phyloP scores from a whole-genome alignment of 257 asterid species.

The Euphrasia confusa region DNA sequence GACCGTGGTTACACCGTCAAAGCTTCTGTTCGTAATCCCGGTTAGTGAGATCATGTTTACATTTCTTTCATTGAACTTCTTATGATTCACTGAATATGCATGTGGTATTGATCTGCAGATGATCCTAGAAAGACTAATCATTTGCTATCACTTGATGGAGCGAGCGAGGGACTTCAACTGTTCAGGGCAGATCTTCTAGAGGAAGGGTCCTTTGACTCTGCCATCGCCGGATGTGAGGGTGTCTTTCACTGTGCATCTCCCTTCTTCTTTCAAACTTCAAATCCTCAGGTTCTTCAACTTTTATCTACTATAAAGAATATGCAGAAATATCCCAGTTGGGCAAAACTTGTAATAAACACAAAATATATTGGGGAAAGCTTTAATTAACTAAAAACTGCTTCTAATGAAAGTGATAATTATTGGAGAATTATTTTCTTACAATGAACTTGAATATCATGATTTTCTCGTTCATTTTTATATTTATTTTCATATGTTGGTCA shows the following conservation, averaged over 20 bases:
- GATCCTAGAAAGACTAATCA: background rate
- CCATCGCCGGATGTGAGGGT: background rate
- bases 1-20: background rate
- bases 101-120: background rate
- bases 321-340: too few species aligned
- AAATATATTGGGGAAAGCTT: too few species aligned
- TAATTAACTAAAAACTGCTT: too few species aligned
- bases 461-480: too few species aligned
- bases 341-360: too few species aligned
- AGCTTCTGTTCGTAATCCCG: background rate
- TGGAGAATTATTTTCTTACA: too few species aligned
- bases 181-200: background rate
- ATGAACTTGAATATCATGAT: too few species aligned
- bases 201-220: background rate
- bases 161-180: background rate
- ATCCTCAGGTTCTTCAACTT: background rate
- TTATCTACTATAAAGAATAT: too few species aligned
- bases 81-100: background rate
- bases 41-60: background rate
- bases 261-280: background rate
- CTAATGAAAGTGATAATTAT: too few species aligned
- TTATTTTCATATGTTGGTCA: background rate
- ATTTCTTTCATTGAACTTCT: too few species aligned
- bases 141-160: background rate
- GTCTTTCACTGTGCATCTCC: constrained; percentile 4